Conservation (phyloP, 495 filamentous ascomycete species). For the Diplogelasinospora grovesii region DNA sequence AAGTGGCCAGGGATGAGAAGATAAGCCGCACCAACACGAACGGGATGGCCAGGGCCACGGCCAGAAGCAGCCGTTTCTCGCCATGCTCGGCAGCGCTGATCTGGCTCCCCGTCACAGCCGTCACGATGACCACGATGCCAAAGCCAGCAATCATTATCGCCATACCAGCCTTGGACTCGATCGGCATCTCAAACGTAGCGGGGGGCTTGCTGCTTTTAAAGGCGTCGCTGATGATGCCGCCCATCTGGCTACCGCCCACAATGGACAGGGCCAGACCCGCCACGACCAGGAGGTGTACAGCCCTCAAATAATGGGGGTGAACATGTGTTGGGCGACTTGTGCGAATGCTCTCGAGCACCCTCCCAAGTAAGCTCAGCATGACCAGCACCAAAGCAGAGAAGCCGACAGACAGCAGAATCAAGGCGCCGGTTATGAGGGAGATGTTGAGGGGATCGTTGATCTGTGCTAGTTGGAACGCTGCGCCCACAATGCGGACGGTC, state of each 20-base stretch:
- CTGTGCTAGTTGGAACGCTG: constrained; percentile 27
- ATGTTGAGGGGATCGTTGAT: constrained; percentile 26
- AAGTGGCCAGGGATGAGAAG: constrained; percentile 24
- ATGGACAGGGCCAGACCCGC: constrained; percentile 25
- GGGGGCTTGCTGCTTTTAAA: no score
- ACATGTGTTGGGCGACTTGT: constrained; percentile 5
- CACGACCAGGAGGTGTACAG: constrained; percentile 21
- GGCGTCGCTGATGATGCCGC: constrained; percentile 3
- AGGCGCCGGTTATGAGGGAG: constrained; percentile 18
- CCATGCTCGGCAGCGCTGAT: constrained; percentile 18
- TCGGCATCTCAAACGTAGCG: constrained; percentile 11
- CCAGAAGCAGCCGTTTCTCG: constrained; percentile 29
- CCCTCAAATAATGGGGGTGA: constrained; percentile 14
- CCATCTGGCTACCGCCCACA: constrained; percentile 21
- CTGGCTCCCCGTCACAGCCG: constrained; percentile 16
- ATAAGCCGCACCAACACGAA: constrained; percentile 31
- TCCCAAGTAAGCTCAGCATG: constrained; percentile 22
- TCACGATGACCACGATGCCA: constrained; percentile 18
- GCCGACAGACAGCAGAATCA: constrained; percentile 25
- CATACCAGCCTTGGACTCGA: constrained; percentile 18
- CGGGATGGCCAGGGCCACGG: constrained; percentile 26
- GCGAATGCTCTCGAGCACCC: constrained; percentile 20
- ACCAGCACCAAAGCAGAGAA: constrained; percentile 28
- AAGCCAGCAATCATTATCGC: constrained; percentile 25
- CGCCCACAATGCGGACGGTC: constrained; percentile 25